These are phyloP conservation scores for Agrocybe pediades DNA, from an alignment of 768 basidiomycete species.

Conservation along the genomic window DNA sequence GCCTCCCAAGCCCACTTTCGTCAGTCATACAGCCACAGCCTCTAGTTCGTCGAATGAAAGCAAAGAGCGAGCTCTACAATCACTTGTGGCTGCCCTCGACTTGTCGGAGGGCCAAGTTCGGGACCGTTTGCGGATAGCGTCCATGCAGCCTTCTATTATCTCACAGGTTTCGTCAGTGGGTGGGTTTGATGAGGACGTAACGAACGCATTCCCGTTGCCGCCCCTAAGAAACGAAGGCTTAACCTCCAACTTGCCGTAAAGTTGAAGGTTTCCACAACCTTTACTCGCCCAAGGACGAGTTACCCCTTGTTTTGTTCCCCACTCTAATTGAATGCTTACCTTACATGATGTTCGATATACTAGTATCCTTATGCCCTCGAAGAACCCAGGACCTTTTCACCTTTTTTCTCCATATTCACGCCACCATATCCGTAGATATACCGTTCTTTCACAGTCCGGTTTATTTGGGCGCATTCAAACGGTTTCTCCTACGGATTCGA, in stretches of 20 bases:
- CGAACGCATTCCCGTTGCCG: conserved; percentile 41
- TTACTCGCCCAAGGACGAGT: background rate
- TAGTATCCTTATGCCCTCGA: background rate
- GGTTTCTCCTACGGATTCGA: too few species aligned
- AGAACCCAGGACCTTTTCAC: background rate
- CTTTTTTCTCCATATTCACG: background rate
- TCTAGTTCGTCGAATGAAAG: conserved; percentile 42
- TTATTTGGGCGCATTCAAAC: background rate
- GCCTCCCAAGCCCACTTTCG: conserved; percentile 35
- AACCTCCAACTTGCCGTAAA: conserved; percentile 3
- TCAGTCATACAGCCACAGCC: conserved; percentile 29
- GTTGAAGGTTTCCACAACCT: background rate
- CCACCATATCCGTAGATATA: background rate
- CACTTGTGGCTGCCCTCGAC: conserved; percentile 70
- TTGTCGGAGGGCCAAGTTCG: conserved; percentile 46
- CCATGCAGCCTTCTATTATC: conserved; percentile 56
- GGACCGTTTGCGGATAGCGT: conserved; percentile 54
- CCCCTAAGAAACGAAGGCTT: conserved; percentile 21
- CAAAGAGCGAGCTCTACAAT: conserved; percentile 58
- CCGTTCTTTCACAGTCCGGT: background rate
- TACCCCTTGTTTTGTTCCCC: background rate
- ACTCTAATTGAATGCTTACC: background rate
- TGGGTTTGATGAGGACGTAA: conserved; percentile 38
- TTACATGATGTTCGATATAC: background rate
- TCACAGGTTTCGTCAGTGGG: conserved; percentile 31